Evolutionary conservation across 2,329 filamentous ascomycete species (phyloP), one percentile per base, ranked within the genome.

Genomic region (Xylaria multiplex): DNA sequence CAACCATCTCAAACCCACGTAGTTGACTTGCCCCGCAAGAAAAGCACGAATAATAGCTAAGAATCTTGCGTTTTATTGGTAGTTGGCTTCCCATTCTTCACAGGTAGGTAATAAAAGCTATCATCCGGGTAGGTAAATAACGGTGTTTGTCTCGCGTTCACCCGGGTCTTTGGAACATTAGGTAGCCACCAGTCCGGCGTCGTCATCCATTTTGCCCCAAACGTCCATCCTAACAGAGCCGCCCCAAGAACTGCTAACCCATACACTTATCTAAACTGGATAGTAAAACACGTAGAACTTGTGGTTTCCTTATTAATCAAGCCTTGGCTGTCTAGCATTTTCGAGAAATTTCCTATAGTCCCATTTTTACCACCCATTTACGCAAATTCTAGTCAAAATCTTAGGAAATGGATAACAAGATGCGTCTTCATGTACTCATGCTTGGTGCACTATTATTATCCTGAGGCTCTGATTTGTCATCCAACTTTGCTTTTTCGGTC

Each of bases 151-250:
- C 43, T 58, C 30, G 32, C 50, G 14, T 37, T 35, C 32, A 27
- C 27, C 30, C 52, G 42, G 16, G 43, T 42, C 52, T 16, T 43
- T 40, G 42, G 50, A 32, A 35, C 37, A 32, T 56, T 50, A 42
- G 22, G n/a, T 52, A 59, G 54, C 35, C 32, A 53, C 7, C n/a
- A 53, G 22, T 37, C 54, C 30, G 22, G 55, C 54, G 54, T 64
- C 61, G 48, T 64, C 61, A 64, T 63, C 61, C 3, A 64, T 59
- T 45, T 56, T 59, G 61, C 61, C 61, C 40, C 40, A 24, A 37
- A n/a, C 3, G 35, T 27, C 27, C 32, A 54, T 24, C 19, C 52
- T 55, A 16, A 13, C 37, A 40, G 11, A 40, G 4, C 11, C 11
- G 37, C 37, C 11, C 13, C 6, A 16, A 16, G 46, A 37, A 37